Conservation (phyloP, 352 stramenopile genomes). For the Globisporangium alternatum region DNA sequence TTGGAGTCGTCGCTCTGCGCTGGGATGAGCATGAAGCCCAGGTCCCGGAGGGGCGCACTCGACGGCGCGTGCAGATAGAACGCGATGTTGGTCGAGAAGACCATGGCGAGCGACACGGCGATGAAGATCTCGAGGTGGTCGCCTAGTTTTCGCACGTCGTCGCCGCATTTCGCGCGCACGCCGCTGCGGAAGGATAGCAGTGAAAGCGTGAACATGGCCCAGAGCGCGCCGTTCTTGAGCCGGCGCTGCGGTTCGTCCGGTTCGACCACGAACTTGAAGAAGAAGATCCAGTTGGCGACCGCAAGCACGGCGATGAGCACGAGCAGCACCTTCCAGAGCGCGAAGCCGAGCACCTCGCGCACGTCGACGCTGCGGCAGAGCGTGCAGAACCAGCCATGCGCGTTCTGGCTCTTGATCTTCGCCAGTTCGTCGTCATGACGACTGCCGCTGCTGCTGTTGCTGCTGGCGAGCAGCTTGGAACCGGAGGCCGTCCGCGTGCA, state of each 20-base stretch:
- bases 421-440: background rate
- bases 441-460: background rate
- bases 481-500: conserved; percentile 2
- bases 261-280: conserved; percentile 68
- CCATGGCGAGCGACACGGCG: conserved; percentile 56
- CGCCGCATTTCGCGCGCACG: conserved; percentile 25
- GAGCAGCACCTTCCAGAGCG: conserved; percentile 34
- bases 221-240: conserved; percentile 21
- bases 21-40: conserved; percentile 75
- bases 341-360: conserved; percentile 40
- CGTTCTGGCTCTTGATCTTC: conserved; percentile 1
- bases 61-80: conserved; percentile 69
- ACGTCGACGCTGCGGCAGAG: conserved; percentile 32
- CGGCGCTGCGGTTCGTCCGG: conserved; percentile 36
- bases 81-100: conserved; percentile 68
- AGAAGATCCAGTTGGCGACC: conserved; percentile 54
- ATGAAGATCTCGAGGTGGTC: conserved; percentile 68
- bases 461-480: background rate
- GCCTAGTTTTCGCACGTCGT: conserved; percentile 22
- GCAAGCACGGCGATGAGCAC: conserved; percentile 42
- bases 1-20: conserved; percentile 50
- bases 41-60: conserved; percentile 48
- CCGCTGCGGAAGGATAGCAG: conserved; percentile 48
- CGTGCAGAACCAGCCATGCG: conserved; percentile 18
- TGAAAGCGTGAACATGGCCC: conserved; percentile 39